phyloP scores from a whole-genome alignment of 1,284 basidiomycete genomes.

The Crepidotus sp. region DNA sequence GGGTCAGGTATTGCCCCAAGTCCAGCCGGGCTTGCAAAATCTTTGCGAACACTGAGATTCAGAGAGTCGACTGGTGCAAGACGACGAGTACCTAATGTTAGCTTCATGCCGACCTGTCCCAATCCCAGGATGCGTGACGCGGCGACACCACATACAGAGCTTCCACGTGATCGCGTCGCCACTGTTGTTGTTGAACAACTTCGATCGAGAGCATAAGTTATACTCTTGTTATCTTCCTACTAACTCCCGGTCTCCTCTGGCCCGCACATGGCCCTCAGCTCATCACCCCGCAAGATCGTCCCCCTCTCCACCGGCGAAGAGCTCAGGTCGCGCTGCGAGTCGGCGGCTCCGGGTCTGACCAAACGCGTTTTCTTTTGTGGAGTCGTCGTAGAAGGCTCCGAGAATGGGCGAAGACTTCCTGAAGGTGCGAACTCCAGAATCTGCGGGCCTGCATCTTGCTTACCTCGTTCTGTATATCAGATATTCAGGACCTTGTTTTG shows the following conservation, averaged over 20 bases:
- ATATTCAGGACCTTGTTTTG: conserved; percentile 69
- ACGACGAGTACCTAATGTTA: no score
- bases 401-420: conserved; percentile 54
- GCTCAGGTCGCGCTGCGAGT: conserved; percentile 30
- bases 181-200: no score
- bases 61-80: no score
- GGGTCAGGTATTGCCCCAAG: no score
- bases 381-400: conserved; percentile 72
- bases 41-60: no score
- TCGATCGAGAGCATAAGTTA: neutral
- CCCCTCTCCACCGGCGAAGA: conserved; percentile 62
- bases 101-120: no score
- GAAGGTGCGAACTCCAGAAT: conserved; percentile 37
- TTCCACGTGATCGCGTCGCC: no score
- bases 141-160: no score
- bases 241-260: conserved; percentile 8
- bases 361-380: conserved; percentile 74
- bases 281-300: conserved; percentile 62
- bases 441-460: neutral
- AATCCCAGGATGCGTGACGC: no score
- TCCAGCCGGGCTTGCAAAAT: no score
- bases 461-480: conserved; percentile 30
- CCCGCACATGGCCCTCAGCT: conserved; percentile 35
- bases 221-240: conserved; percentile 11
- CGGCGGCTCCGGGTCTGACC: conserved; percentile 37